phyloP scores from a whole-genome alignment of 768 basidiomycete genomes.

The Stropharia rugosoannulata region DNA sequence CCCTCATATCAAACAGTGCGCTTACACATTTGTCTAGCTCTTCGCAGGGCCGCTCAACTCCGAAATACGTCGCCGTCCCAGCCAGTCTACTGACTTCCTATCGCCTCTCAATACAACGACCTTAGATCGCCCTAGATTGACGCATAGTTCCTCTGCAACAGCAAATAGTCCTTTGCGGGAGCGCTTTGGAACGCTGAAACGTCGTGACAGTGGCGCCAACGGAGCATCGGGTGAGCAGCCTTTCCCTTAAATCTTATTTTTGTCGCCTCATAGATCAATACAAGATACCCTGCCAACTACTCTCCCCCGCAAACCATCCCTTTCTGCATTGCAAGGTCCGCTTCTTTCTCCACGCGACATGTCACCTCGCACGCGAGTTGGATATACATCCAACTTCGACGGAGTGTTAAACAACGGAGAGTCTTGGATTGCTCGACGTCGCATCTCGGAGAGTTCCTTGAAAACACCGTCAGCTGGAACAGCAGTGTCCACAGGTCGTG shows the following conservation, averaged over 20 bases:
- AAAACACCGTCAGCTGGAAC: conserved; percentile 34
- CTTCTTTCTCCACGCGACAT: conserved; percentile 59
- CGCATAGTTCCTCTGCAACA: conserved; percentile 45
- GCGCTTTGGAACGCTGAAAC: conserved; percentile 61
- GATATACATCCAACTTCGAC: conserved; percentile 63
- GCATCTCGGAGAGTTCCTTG: conserved; percentile 53
- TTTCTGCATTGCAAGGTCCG: conserved; percentile 60
- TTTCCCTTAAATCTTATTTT: conserved; percentile 5
- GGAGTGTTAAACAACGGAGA: conserved; percentile 70
- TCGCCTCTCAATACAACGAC: conserved; percentile 55
- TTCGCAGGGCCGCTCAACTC: conserved; percentile 84
- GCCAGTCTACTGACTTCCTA: conserved; percentile 71
- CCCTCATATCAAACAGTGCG: conserved; percentile 19
- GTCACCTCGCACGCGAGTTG: conserved; percentile 67
- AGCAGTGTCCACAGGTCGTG: conserved; percentile 26
- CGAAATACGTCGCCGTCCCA: conserved; percentile 73
- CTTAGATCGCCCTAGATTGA: conserved; percentile 58
- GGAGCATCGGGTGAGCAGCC: conserved; percentile 46
- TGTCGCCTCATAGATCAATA: background rate
- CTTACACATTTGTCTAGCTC: conserved; percentile 48
- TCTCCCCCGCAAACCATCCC: conserved; percentile 66
- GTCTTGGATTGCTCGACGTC: conserved; percentile 65
- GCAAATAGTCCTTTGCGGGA: conserved; percentile 62
- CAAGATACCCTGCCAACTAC: conserved; percentile 58
- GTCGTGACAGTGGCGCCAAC: conserved; percentile 52